A percentile compares a stretch with the other conserved stretches of the same genome.
These are phyloP conservation scores for Aspergillus costaricaensis DNA, from an alignment of 2,329 filamentous ascomycete species.

Conservation along the genomic window DNA sequence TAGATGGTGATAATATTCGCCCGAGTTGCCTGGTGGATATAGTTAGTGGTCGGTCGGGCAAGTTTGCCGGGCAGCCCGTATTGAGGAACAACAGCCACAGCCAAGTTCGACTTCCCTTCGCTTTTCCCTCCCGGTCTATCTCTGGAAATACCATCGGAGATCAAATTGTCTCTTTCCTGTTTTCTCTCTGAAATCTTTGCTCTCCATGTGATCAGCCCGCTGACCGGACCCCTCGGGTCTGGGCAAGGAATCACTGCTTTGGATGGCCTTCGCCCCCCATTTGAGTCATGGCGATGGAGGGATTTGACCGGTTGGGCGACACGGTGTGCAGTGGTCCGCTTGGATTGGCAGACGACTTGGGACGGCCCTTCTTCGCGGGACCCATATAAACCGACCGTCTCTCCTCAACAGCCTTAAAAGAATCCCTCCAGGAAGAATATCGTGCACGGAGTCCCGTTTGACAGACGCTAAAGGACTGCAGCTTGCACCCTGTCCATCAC, in stretches of 20 bases:
- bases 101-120: no score
- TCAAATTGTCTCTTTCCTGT: slow-evolving; percentile 8
- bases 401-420: not conserved
- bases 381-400: not conserved
- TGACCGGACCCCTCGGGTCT: not conserved
- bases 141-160: not conserved
- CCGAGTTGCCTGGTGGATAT: not conserved
- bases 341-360: not conserved
- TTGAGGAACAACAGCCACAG: no score
- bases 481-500: slow-evolving; percentile 15
- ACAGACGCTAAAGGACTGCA: not conserved
- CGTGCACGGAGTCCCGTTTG: not conserved
- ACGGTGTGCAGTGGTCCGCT: slow-evolving; percentile 1
- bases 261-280: not conserved
- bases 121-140: no score
- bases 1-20: not conserved
- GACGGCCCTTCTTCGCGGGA: not conserved
- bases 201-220: not conserved
- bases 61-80: not conserved
- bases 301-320: not conserved
- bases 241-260: not conserved
- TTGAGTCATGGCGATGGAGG: not conserved
- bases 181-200: not conserved
- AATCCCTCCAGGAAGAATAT: not conserved
- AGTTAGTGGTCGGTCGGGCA: not conserved